Percentiles rank a stretch among this genome's conserved stretches.
Evolutionary conservation across 2,329 filamentous ascomycete genomes (phyloP).

Genomic region (Cylindrodendrum hubeiense): DNA sequence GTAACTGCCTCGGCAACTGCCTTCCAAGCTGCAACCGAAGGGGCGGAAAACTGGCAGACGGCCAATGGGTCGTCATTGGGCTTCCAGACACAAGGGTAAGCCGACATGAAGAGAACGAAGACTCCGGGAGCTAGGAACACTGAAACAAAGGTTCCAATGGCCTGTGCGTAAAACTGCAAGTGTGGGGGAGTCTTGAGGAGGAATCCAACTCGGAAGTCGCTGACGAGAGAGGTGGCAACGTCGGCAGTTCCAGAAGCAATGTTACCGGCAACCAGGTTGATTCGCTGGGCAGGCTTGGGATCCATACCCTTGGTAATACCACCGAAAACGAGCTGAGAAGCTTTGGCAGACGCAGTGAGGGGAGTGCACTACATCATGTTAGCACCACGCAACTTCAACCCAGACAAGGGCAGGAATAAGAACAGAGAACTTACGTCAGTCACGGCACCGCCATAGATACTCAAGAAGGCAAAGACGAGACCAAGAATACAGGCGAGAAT

Average conservation of each 20-base stretch:
- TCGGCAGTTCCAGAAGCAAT: slow-evolving; percentile 68
- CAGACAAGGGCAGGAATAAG: too few species aligned
- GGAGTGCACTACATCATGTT: slow-evolving; percentile 64
- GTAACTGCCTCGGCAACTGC: slow-evolving; percentile 74
- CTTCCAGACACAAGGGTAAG: slow-evolving; percentile 76
- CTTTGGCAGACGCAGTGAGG: slow-evolving; percentile 75
- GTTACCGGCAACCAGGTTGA: slow-evolving; percentile 75
- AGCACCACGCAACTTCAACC: not conserved
- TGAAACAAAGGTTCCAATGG: slow-evolving; percentile 71
- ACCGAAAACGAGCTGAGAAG: slow-evolving; percentile 76
- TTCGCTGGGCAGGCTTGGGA: slow-evolving; percentile 66
- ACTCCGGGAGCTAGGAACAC: slow-evolving; percentile 76
- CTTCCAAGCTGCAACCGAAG: slow-evolving; percentile 74
- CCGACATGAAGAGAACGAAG: slow-evolving; percentile 75
- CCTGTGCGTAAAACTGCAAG: slow-evolving; percentile 76
- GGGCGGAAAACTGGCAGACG: slow-evolving; percentile 69
- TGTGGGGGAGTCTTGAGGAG: slow-evolving; percentile 73
- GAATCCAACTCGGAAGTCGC: slow-evolving; percentile 77
- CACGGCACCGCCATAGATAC: slow-evolving; percentile 63
- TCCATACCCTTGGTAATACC: slow-evolving; percentile 69
- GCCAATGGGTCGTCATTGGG: slow-evolving; percentile 51
- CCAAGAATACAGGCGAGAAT: slow-evolving; percentile 68
- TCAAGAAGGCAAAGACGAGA: slow-evolving; percentile 70
- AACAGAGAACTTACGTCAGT: slow-evolving; percentile 50
- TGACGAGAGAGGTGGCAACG: slow-evolving; percentile 65